Percentiles rank a stretch among this genome's conserved stretches.
Evolutionary conservation across 768 basidiomycete species (phyloP).

Genomic region (Hericium rajendrae): DNA sequence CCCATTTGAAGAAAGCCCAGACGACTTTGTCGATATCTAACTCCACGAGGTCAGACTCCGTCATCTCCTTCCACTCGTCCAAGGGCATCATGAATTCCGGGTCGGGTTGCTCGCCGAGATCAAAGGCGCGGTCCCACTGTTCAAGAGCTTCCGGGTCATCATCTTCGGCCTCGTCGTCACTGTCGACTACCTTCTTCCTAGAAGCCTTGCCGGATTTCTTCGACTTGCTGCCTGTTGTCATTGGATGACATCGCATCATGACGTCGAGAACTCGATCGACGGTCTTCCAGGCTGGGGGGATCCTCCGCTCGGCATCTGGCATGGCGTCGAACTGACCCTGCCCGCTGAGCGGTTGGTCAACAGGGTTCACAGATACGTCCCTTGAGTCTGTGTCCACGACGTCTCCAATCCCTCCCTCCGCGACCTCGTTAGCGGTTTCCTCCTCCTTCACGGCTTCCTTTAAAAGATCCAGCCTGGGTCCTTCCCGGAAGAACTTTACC

Average conservation of each 20-base stretch:
- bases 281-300: slow-evolving; percentile 78
- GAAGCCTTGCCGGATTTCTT: slow-evolving; percentile 14
- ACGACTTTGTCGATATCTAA: slow-evolving; percentile 53
- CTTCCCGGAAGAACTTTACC: slow-evolving; percentile 65
- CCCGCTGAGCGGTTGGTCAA: slow-evolving; percentile 13
- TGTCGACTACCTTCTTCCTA: slow-evolving; percentile 8
- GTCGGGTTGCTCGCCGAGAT: slow-evolving; percentile 57
- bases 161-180: slow-evolving; percentile 20
- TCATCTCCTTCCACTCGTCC: slow-evolving; percentile 49
- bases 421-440: slow-evolving; percentile 13
- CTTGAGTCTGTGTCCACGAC: slow-evolving; percentile 17
- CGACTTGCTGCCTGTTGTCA: slow-evolving; percentile 18
- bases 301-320: slow-evolving; percentile 61
- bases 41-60: slow-evolving; percentile 29
- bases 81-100: slow-evolving; percentile 44
- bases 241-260: slow-evolving; percentile 45
- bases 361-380: slow-evolving; percentile 2
- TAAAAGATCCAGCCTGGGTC: slow-evolving; percentile 60
- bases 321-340: slow-evolving; percentile 28
- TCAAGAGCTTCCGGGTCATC: slow-evolving; percentile 22
- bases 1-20: slow-evolving; percentile 91
- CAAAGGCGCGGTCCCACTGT: slow-evolving; percentile 30
- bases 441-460: slow-evolving; percentile 32
- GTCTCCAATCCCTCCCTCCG: slow-evolving; percentile 30
- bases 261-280: slow-evolving; percentile 89